Evolutionary conservation across 805 yeast genomes (phyloP), one percentile per base, ranked within the genome.

Genomic region (Middelhovenomyces tepae): DNA sequence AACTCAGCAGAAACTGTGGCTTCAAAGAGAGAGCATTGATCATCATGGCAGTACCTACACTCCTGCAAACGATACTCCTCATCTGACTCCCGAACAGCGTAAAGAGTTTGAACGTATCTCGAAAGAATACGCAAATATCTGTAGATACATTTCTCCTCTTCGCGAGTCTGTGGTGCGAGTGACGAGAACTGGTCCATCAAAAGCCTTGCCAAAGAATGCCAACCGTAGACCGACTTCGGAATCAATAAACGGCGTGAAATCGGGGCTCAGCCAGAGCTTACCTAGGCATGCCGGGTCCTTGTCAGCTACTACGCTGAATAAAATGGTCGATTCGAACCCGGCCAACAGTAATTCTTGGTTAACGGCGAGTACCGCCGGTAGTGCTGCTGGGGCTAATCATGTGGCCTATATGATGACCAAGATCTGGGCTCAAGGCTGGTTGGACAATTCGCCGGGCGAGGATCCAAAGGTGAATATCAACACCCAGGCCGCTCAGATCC

Each of bases 1-100:
- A 57, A 82, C 94, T 0, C 94, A 84, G 50, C 91, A 81, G 50
- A 70, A 77, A 41, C 65, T 85, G 32, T 83, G 94, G 94, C 60
- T 84, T 21, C 94, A 50, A 24, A 13, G 50, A 27, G 51, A 50
- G 7, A 43, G 37, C 15, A 44, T 39, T 6, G 39, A 36, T 28
- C 37, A 39, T 22, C n/a, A n/a, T n/a, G n/a, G n/a, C n/a, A n/a
- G n/a, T n/a, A n/a, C 8, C 19, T 16, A 9, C 17, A 17, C 33
- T 14, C 31, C 37, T 28, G n/a, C 39, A 38, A 21, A 15, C 34
- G 15, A 35, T 18, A 20, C 37, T 18, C 7, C 31, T 15, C 13
- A 16, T 14, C 17, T 32, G 7, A 23, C 37, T 7, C 23, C 40
- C 1, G 47, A 43, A 16, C 39, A 36, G 33, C 35, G 45, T 10